These are phyloP conservation scores for Verticillium longisporum DNA, from an alignment of 2,329 filamentous ascomycete genomes.

Conservation along the genomic window DNA sequence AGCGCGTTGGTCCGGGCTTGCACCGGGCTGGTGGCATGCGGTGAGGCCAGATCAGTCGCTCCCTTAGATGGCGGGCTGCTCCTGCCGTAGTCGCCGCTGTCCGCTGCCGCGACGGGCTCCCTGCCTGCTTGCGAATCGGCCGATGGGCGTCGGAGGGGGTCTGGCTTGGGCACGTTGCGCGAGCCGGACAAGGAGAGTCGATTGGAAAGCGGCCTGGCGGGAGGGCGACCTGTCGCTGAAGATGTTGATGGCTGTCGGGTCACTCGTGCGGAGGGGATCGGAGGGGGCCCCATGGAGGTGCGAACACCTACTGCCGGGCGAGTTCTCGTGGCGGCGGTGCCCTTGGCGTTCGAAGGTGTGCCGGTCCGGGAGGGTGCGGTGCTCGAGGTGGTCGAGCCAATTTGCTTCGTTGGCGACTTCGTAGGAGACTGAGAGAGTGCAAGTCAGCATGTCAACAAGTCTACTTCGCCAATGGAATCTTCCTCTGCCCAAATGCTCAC, in stretches of 20 bases:
- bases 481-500: no score
- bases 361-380: constrained; percentile 54
- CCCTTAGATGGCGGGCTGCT: constrained; percentile 42
- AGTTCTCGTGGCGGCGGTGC: constrained; percentile 39
- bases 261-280: constrained; percentile 35
- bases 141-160: constrained; percentile 35
- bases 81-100: constrained; percentile 24
- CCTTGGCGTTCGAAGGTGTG: constrained; percentile 53
- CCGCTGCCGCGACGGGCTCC: constrained; percentile 26
- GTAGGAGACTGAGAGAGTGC: constrained; percentile 58
- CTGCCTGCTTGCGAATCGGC: constrained; percentile 37
- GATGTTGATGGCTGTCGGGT: constrained; percentile 38
- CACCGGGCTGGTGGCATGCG: constrained; percentile 43
- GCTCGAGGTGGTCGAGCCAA: constrained; percentile 48
- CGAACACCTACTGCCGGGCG: constrained; percentile 48
- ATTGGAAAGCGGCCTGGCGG: constrained; percentile 30
- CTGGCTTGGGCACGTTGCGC: constrained; percentile 27
- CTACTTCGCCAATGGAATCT: no score
- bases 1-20: constrained; percentile 41
- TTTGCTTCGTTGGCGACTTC: constrained; percentile 74
- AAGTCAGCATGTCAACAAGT: no score
- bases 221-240: constrained; percentile 20
- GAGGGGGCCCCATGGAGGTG: constrained; percentile 63
- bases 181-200: constrained; percentile 31
- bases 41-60: constrained; percentile 42